Evolutionary conservation across 768 basidiomycete species (phyloP), one percentile per base, ranked within the genome.

Genomic region (Russula sp.): DNA sequence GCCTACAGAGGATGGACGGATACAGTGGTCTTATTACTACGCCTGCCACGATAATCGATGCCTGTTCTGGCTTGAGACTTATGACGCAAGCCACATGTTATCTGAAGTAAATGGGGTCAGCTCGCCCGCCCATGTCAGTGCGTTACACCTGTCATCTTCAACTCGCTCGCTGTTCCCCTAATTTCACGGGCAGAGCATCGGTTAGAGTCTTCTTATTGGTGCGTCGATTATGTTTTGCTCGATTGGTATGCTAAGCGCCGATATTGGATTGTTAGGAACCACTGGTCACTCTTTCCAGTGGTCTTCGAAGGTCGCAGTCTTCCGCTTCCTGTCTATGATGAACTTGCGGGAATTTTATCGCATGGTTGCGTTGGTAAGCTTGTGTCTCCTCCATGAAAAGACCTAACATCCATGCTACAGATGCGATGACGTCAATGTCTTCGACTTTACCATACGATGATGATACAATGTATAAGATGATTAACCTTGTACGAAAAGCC

Each of bases 1-100:
- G 4, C 57, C 83, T 9, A 69, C 75, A 0, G 44, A 64, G 1
- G 65, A 75, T 27, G 67, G 74, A 27, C 27, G 2, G 44, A 47
- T 62, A 40, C 16, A 54, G 0, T 68, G 70, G 66, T 57, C 76
- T 63, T 84, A 84, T 68, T 84, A 84, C 67, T 82, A 80, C 56
- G 81, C 77, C 35, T 75, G 83, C 63, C 82, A 83, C 49, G n/a
- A 65, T 5, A 70, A 71, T 0, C 76, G 80, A 27, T 68, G 73
- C 20, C 70, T 86, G 9, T 86, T 86, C 65, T 87, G 81, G 77
- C 59, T 85, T 45, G 77, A 84, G 51, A 65, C 74, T 0, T 80
- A 77, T 61, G 69, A 77, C 0, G 75, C 78, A 0, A 45, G 62
- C 0, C 57, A 71, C 6, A 68, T 84, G 34, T 58, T 76, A 69